Conservation (phyloP, 306 rosid species). For the Styphnolobium japonicum region DNA sequence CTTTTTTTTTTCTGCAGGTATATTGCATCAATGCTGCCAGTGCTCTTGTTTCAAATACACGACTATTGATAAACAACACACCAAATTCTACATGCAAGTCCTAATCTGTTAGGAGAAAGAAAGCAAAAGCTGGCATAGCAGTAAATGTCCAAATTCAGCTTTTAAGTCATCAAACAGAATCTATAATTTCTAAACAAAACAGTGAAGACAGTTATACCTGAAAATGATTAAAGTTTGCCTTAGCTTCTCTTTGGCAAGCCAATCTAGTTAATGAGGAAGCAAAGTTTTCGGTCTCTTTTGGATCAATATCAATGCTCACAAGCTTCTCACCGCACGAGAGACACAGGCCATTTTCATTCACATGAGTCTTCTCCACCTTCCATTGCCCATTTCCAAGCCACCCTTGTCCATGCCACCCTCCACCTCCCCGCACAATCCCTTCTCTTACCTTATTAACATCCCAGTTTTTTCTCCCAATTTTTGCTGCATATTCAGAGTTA, state of each 20-base stretch:
- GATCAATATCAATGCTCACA: conserved; percentile 88
- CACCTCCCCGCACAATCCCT: conserved; percentile 69
- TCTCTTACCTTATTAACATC: conserved; percentile 52
- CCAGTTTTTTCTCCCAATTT: conserved; percentile 59
- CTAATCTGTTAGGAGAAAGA: neutral
- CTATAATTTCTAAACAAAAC: conserved; percentile 4
- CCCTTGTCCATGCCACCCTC: conserved; percentile 98
- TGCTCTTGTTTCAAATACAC: neutral
- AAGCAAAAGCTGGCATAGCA: neutral
- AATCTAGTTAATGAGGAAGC: conserved; percentile 63
- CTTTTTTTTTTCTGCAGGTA: neutral
- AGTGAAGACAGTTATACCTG: conserved; percentile 52
- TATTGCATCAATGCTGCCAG: neutral
- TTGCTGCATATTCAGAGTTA: conserved; percentile 48
- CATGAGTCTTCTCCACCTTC: conserved; percentile 64
- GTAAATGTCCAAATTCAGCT: conserved; percentile 13
- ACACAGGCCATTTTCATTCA: conserved; percentile 62
- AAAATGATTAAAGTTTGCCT: conserved; percentile 54
- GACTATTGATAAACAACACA: neutral
- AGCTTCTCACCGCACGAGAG: conserved; percentile 61
- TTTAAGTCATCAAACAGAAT: neutral
- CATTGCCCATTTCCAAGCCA: conserved; percentile 92
- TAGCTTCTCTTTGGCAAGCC: conserved; percentile 63
- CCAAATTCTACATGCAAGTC: neutral
- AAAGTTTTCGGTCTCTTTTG: conserved; percentile 71